phyloP scores from a whole-genome alignment of 192 early-diverging fungal genomes.

The Coemansia guatemalensis region DNA sequence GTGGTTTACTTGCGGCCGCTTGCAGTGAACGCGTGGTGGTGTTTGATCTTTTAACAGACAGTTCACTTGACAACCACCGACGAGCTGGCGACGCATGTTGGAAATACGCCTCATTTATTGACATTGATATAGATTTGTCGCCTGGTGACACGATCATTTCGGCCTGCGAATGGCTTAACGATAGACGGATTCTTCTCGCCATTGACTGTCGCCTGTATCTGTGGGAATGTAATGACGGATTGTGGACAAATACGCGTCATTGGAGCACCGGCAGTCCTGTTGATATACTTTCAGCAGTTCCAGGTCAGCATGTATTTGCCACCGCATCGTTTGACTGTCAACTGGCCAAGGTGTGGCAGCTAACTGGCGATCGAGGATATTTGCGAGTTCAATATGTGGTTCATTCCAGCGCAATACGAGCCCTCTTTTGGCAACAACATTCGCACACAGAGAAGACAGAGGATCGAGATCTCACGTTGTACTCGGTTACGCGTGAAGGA shows the following conservation, averaged over 20 bases:
- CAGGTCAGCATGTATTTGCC: conserved; percentile 25
- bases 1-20: conserved; percentile 25
- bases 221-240: conserved; percentile 11
- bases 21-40: conserved; percentile 11
- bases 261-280: conserved; percentile 14
- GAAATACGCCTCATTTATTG: conserved; percentile 13
- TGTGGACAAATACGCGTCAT: conserved; percentile 12
- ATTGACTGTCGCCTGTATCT: conserved; percentile 10
- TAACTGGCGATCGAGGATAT: background rate
- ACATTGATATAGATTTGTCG: background rate
- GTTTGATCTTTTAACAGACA: conserved; percentile 14
- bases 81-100: conserved; percentile 10
- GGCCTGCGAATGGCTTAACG: conserved; percentile 29
- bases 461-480: conserved; percentile 11
- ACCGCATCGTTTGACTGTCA: conserved; percentile 15
- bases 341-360: conserved; percentile 47
- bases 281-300: conserved; percentile 15
- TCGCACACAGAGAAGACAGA: background rate
- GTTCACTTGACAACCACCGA: background rate
- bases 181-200: conserved; percentile 12
- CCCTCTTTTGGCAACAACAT: conserved; percentile 35
- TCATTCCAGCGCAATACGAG: conserved; percentile 19
- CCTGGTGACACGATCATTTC: background rate
- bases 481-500: conserved; percentile 16
- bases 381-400: conserved; percentile 46